phyloP scores from a whole-genome alignment of 2,329 filamentous ascomycete species.

The Monosporascus sp. region DNA sequence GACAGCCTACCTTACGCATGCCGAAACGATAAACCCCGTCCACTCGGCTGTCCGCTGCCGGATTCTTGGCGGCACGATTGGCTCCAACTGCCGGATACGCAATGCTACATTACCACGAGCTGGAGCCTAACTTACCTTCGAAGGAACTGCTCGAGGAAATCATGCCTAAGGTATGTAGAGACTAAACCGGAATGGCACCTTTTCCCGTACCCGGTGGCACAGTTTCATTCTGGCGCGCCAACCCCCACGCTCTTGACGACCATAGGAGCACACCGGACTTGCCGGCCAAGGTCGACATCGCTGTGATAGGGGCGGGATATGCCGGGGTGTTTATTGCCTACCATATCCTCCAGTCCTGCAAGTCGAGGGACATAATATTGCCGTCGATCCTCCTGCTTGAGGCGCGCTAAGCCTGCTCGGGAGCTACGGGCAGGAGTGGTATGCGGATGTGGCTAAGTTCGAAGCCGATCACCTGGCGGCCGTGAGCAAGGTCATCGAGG shows the following conservation, averaged over 20 bases:
- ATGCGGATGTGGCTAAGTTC: slow-evolving; percentile 23
- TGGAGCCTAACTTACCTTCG: too few species aligned
- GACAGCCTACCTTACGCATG: too few species aligned
- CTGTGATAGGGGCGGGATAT: slow-evolving; percentile 43
- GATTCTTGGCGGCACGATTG: background rate
- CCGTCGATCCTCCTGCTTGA: slow-evolving; percentile 29
- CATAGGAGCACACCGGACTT: slow-evolving; percentile 33
- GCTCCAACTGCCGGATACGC: too few species aligned
- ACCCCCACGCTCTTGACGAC: slow-evolving; percentile 34
- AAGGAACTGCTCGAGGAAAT: background rate
- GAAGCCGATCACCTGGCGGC: slow-evolving; percentile 22
- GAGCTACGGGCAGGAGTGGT: slow-evolving; percentile 34
- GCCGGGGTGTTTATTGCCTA: slow-evolving; percentile 39
- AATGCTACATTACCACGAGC: too few species aligned
- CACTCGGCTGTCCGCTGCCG: background rate
- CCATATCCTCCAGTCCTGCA: slow-evolving; percentile 28
- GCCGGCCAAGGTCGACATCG: slow-evolving; percentile 36
- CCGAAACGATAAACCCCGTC: background rate
- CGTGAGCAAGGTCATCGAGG: slow-evolving; percentile 31
- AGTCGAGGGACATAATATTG: background rate
- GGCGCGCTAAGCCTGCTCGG: slow-evolving; percentile 30
- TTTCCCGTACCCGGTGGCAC: slow-evolving; percentile 22
- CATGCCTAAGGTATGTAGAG: background rate
- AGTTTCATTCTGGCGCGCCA: slow-evolving; percentile 37
- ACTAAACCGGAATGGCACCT: background rate